A percentile compares a stretch with the other conserved stretches of the same genome.
These are phyloP conservation scores for Sclerotinia nivalis DNA, from an alignment of 2,329 filamentous ascomycete genomes.

Conservation along the genomic window DNA sequence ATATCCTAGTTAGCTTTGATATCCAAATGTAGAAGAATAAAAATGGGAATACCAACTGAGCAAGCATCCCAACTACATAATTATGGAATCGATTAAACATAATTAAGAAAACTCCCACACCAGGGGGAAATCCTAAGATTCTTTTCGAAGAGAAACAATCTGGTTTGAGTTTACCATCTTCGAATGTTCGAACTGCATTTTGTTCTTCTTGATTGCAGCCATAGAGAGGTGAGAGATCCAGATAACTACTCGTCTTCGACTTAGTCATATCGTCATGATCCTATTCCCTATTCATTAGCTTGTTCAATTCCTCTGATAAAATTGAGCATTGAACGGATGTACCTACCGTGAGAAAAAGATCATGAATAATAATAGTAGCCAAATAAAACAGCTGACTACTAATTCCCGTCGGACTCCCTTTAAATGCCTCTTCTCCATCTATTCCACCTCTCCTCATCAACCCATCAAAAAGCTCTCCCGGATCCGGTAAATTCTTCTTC, in stretches of 20 bases:
- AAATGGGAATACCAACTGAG: slow-evolving; percentile 44
- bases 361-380: slow-evolving; percentile 54
- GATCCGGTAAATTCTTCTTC: slow-evolving; percentile 62
- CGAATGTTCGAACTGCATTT: slow-evolving; percentile 53
- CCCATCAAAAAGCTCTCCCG: slow-evolving; percentile 56
- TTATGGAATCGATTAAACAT: slow-evolving; percentile 82
- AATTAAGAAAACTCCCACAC: slow-evolving; percentile 69
- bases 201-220: slow-evolving; percentile 42
- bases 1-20: slow-evolving; percentile 12
- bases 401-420: slow-evolving; percentile 45
- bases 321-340: too few relatives aligned
- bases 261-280: slow-evolving; percentile 20
- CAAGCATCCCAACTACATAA: slow-evolving; percentile 75
- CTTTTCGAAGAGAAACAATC: slow-evolving; percentile 73
- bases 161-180: slow-evolving; percentile 69
- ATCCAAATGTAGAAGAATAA: neutral
- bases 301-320: neutral
- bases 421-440: neutral
- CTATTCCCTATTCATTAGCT: neutral
- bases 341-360: slow-evolving; percentile 44
- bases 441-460: slow-evolving; percentile 57
- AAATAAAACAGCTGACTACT: slow-evolving; percentile 51
- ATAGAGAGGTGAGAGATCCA: slow-evolving; percentile 50
- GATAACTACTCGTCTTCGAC: slow-evolving; percentile 43
- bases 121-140: slow-evolving; percentile 69